Evolutionary conservation across 345 rosid species (phyloP).

Genomic region (Psidium friedrichsthalianum): DNA sequence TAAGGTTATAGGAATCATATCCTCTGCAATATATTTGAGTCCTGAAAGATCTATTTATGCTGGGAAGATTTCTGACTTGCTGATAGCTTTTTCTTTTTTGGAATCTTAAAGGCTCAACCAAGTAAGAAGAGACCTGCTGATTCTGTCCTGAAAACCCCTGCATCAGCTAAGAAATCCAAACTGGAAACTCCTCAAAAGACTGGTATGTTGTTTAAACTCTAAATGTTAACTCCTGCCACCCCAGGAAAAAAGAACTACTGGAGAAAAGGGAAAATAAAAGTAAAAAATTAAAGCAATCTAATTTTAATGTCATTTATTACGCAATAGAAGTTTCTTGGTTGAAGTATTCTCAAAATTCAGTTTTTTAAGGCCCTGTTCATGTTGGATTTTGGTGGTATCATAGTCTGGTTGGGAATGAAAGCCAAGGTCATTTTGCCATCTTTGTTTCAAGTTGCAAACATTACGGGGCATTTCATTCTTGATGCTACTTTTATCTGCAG

Average conservation of each 20-base stretch:
- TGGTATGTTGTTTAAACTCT: constrained; percentile 22
- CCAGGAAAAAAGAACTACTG: not conserved
- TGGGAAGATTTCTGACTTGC: not conserved
- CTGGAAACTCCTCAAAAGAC: constrained; percentile 61
- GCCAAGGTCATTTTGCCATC: not conserved
- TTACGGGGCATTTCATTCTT: not conserved
- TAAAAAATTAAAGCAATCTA: not conserved
- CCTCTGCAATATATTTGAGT: not conserved
- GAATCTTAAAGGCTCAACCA: constrained; percentile 22
- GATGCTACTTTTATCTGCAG: not conserved
- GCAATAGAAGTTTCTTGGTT: not conserved
- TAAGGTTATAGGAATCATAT: not conserved
- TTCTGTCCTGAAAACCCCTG: constrained; percentile 25
- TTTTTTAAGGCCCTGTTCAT: not conserved
- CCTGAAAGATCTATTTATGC: not conserved
- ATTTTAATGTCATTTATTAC: not conserved
- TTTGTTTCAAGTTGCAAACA: not conserved
- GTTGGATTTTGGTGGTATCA: not conserved
- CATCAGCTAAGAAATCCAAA: constrained; percentile 57
- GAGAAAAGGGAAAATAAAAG: not conserved
- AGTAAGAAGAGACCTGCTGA: constrained; percentile 63
- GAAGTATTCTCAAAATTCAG: not conserved
- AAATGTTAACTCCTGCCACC: not conserved
- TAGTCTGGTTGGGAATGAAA: not conserved
- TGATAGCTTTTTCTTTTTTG: not conserved